Evolutionary conservation across 1,284 basidiomycete species (phyloP), one percentile per base, ranked within the genome.

Genomic region (Fomitopsis betulina): DNA sequence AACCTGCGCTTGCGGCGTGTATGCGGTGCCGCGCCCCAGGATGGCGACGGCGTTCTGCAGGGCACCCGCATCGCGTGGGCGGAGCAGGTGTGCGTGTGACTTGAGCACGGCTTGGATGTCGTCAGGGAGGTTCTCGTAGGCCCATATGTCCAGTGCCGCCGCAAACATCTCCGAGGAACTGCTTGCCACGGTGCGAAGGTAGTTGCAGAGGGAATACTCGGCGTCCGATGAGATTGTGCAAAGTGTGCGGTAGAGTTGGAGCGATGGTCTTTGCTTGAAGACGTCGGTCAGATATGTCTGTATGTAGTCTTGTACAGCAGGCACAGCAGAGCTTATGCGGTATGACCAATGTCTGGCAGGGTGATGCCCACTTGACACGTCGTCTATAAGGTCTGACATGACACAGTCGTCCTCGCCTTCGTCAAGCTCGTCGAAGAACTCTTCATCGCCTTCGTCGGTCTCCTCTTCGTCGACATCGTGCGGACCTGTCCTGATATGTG

Each of bases 341-440:
- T 68, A 64, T 0, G 78, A 69, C 86, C 85, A 87, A 62, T 87
- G 84, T 5, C 63, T 56, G 3, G 80, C 77, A 54, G 79, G 76
- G 47, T 75, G 70, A 23, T 63, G 68, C 3, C 45, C 53, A 8
- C 17, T 19, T 23, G 58, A 61, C 23, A 60, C 64, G 12, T 61
- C 62, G 17, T 65, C 57, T 17, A 64, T 60, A 10, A 65, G 27
- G 10, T 51, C 49, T 2, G 21, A n/a, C 8, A 17, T 62, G 3
- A 56, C 60, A 32, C 60, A 67, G n/a, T 59, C 60, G 10, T 65
- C 59, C 30, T 66, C 63, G 9, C 67, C 64, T 3, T 64, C 62
- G n/a, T 66, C 60, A 15, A 64, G 60, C 5, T 70, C 66, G 17
- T 63, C 62, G 17, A 32, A 40, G 9, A 59, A 37, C 13, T 68